phyloP scores from a whole-genome alignment of 2,329 filamentous ascomycete species.

The Neofusicoccum laricinum region DNA sequence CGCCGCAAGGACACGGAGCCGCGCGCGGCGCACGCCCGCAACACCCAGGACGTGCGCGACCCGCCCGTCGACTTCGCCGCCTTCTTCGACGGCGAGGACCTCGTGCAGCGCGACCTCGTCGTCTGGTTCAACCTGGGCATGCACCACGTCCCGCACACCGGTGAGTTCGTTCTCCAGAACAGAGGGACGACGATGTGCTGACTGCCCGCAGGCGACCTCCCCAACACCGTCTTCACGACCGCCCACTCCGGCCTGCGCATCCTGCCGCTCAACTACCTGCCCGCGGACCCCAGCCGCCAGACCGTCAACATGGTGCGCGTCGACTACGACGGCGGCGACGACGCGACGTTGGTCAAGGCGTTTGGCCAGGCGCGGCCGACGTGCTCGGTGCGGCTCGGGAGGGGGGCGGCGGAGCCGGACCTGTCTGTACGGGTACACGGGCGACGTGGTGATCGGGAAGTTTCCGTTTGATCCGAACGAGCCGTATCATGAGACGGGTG shows the following conservation, averaged over 20 bases:
- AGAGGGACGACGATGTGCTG: too few species aligned
- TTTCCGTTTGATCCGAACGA: constrained; percentile 24
- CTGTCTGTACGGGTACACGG: not conserved
- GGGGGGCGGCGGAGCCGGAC: not conserved
- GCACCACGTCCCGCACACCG: constrained; percentile 47
- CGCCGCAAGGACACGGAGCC: constrained; percentile 54
- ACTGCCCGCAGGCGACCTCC: constrained; percentile 43
- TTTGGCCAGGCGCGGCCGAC: constrained; percentile 26
- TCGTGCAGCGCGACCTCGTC: constrained; percentile 42
- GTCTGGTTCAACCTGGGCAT: constrained; percentile 53
- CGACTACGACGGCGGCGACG: constrained; percentile 31
- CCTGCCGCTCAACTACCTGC: constrained; percentile 44
- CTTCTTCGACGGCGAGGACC: constrained; percentile 48
- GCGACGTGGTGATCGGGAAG: constrained; percentile 37
- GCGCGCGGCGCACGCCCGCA: constrained; percentile 44
- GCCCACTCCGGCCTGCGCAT: constrained; percentile 45
- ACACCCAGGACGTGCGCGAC: constrained; percentile 44
- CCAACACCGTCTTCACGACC: constrained; percentile 52
- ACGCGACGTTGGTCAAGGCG: constrained; percentile 25
- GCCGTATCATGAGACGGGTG: not conserved
- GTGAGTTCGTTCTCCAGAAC: not conserved
- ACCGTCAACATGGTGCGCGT: constrained; percentile 42
- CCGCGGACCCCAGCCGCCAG: constrained; percentile 33
- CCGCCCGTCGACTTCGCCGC: constrained; percentile 52
- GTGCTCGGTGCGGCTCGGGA: not conserved